These are phyloP conservation scores for Athelia sp. DNA, from an alignment of 1,284 basidiomycete genomes.

Conservation along the genomic window DNA sequence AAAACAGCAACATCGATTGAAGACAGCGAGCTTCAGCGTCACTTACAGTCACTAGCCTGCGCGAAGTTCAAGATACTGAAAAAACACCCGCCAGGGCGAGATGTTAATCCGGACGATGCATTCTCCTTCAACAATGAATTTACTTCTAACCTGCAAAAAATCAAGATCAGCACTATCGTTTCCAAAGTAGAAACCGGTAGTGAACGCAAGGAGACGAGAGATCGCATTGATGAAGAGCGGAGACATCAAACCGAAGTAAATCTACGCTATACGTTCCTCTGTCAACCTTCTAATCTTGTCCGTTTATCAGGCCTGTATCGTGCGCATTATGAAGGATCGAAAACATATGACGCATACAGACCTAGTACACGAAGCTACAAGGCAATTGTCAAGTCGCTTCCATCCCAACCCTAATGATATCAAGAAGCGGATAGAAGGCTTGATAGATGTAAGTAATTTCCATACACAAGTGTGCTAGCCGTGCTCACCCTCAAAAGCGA, in stretches of 20 bases:
- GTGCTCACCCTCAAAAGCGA: constrained; percentile 41
- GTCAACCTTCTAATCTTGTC: constrained; percentile 5
- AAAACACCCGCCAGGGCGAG: constrained; percentile 87
- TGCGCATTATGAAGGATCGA: constrained; percentile 96
- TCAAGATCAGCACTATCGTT: constrained; percentile 93
- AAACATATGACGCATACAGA: constrained; percentile 90
- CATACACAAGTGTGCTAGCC: constrained; percentile 9
- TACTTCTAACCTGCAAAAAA: constrained; percentile 75
- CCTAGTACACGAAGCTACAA: constrained; percentile 87
- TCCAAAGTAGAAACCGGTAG: constrained; percentile 81
- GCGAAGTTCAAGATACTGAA: constrained; percentile 94
- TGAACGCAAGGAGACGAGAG: constrained; percentile 89
- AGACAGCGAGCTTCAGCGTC: constrained; percentile 80
- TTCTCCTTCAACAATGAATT: constrained; percentile 92
- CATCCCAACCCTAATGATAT: constrained; percentile 81
- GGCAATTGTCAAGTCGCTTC: constrained; percentile 83
- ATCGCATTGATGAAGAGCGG: constrained; percentile 90
- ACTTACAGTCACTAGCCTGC: constrained; percentile 94
- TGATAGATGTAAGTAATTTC: constrained; percentile 78
- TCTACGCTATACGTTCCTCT: constrained; percentile 8
- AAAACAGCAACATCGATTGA: constrained; percentile 69
- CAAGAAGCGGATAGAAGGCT: constrained; percentile 91
- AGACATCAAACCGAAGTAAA: constrained; percentile 86
- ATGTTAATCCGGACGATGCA: constrained; percentile 70
- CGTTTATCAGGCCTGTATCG: constrained; percentile 79